These are phyloP conservation scores for Cladorrhinum sp. DNA, from an alignment of 2,329 filamentous ascomycete genomes.

Conservation along the genomic window DNA sequence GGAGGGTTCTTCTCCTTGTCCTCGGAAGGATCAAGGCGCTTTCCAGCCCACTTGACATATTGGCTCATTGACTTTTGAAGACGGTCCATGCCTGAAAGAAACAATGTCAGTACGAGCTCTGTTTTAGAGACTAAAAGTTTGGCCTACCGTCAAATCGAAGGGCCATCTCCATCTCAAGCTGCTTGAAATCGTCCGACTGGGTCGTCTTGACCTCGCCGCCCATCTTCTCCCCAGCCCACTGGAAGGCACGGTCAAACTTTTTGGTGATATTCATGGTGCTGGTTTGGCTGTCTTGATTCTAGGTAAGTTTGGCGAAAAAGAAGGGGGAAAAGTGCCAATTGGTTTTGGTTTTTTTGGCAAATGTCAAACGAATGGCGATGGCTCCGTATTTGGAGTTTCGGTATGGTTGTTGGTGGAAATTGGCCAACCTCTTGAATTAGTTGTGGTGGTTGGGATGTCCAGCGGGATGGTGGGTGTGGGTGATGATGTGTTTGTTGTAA, in stretches of 20 bases:
- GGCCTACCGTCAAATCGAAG: slow-evolving; percentile 78
- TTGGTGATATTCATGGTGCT: slow-evolving; percentile 60
- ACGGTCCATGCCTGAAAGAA: slow-evolving; percentile 72
- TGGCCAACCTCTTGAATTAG: slow-evolving; percentile 22
- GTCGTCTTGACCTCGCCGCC: slow-evolving; percentile 83
- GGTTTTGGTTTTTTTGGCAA: neutral
- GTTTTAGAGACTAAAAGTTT: neutral
- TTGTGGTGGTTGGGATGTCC: slow-evolving; percentile 16
- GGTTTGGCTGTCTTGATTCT: neutral
- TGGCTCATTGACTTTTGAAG: slow-evolving; percentile 80
- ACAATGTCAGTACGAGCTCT: slow-evolving; percentile 2
- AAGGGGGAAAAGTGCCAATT: neutral
- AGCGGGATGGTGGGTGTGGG: neutral
- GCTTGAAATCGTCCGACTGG: slow-evolving; percentile 87
- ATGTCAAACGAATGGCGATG: neutral
- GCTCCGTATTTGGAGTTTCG: neutral
- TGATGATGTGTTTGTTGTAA: neutral
- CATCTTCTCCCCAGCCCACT: slow-evolving; percentile 98
- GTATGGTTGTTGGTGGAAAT: neutral
- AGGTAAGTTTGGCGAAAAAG: neutral
- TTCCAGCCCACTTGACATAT: slow-evolving; percentile 85
- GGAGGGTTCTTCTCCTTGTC: slow-evolving; percentile 86
- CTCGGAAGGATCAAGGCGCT: slow-evolving; percentile 72
- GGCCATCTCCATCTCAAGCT: slow-evolving; percentile 84
- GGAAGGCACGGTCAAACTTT: slow-evolving; percentile 92